phyloP scores from a whole-genome alignment of 345 rosid species.

The Draba incana region DNA sequence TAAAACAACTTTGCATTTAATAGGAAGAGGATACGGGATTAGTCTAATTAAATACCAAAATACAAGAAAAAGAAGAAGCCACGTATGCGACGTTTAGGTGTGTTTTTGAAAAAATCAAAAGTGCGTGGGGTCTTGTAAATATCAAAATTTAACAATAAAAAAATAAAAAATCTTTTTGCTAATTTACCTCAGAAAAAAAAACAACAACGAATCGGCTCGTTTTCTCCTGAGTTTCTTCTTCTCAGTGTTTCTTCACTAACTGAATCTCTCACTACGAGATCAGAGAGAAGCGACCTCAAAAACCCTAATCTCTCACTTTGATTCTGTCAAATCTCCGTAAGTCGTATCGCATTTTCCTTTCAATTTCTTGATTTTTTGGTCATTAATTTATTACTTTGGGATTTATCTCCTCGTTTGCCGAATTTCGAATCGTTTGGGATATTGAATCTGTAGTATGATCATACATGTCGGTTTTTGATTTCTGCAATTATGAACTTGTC shows the following conservation, averaged over 20 bases:
- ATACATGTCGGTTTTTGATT: neutral
- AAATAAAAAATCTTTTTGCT: neutral
- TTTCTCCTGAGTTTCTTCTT: neutral
- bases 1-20: too few species aligned
- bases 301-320: constrained; percentile 20
- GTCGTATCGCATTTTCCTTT: constrained; percentile 18
- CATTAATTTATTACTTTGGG: too few species aligned
- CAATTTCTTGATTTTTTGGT: neutral
- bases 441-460: neutral
- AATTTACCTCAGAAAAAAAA: constrained; percentile 14
- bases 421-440: too few species aligned
- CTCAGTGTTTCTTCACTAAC: constrained; percentile 13
- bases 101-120: too few species aligned
- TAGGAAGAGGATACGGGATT: too few species aligned
- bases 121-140: neutral
- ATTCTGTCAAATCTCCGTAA: constrained; percentile 31
- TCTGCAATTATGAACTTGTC: constrained; percentile 3
- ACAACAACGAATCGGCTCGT: constrained; percentile 10
- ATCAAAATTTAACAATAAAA: neutral
- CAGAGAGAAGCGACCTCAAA: constrained; percentile 27
- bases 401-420: too few species aligned
- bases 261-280: constrained; percentile 21
- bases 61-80: too few species aligned
- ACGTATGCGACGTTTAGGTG: too few species aligned
- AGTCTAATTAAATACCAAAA: too few species aligned